Conservation (phyloP, 73 alveolate genomes). For the Tetrahymena malaccensis region DNA sequence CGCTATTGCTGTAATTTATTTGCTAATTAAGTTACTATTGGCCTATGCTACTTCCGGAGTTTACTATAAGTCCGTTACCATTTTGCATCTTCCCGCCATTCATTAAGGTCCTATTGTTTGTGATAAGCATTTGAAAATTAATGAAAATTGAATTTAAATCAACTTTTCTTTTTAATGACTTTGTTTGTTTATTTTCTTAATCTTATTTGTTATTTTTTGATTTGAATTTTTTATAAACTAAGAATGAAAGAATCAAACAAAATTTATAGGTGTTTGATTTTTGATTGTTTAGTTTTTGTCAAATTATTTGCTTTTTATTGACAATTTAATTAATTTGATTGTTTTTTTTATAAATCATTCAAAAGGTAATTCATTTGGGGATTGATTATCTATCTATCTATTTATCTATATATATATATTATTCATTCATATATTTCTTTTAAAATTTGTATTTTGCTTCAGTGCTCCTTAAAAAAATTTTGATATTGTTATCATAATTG, state of each 20-base stretch:
- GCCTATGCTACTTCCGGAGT: not conserved
- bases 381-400: not conserved
- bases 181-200: not conserved
- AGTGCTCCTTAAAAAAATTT: not conserved
- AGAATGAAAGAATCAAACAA: not conserved
- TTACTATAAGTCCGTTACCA: not conserved
- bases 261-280: not conserved
- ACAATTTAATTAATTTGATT: not conserved
- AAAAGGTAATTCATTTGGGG: not conserved
- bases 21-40: not conserved
- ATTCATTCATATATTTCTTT: not conserved
- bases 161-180: not conserved
- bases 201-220: not conserved
- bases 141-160: not conserved
- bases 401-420: no score
- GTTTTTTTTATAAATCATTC: not conserved
- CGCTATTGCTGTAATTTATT: not conserved
- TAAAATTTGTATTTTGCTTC: not conserved
- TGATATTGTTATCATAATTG: not conserved
- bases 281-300: not conserved
- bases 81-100: not conserved
- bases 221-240: not conserved
- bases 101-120: not conserved
- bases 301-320: not conserved
- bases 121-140: not conserved